Base-by-base conservation (phyloP, 2,329 filamentous ascomycete genomes). In the Plectosphaerella cucumerina region DNA sequence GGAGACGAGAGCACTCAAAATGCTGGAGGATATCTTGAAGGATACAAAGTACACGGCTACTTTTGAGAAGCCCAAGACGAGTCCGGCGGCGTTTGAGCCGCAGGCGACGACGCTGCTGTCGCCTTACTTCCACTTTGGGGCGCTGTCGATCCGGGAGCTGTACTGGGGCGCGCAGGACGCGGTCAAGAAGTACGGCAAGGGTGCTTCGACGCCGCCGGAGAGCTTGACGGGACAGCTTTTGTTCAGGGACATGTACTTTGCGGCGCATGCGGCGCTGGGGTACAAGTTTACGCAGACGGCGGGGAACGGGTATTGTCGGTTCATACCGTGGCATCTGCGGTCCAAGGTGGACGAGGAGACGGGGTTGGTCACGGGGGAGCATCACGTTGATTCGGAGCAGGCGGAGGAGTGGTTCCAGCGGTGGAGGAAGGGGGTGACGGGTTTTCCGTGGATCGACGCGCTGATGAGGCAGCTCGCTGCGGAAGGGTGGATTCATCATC, bases 231-330 rank as follows among this genome's bases (percentile, higher is more conserved):
- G 88, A 3, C 88, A 92, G 59, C 68, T 92, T 1, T 72, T 90
- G 11, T 92, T 92, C 65, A 77, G 88, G 15, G 88, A 92, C 62
- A 92, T 92, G 88, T 92, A 91, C 66, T 91, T 92, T 59, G 87
- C 80, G 14, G 87, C 87, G 0, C 87, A 92, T 62, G 86, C 87
- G 1, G 76, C 80, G 0, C 70, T 90, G 1, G 87, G 87, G 0
- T 73, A 78, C 31, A 60, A 71, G 0, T 91, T 89, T 58, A 74
- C 70, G 1, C 86, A 89, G 59, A 85, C 85, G 1, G 71, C 79
- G 46, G 78, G 80, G 34, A 92, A 92, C 59, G 65, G 76, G 0
- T 70, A 85, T 56, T 86, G 81, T 37, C 78, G 87, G n/a, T 90
- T 91, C 65, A 81, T 92, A 14, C 87, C 87, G 4, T 92, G 88